Evolutionary conservation across 495 filamentous ascomycete genomes (phyloP).

Genomic region (Oidiodendron maius): DNA sequence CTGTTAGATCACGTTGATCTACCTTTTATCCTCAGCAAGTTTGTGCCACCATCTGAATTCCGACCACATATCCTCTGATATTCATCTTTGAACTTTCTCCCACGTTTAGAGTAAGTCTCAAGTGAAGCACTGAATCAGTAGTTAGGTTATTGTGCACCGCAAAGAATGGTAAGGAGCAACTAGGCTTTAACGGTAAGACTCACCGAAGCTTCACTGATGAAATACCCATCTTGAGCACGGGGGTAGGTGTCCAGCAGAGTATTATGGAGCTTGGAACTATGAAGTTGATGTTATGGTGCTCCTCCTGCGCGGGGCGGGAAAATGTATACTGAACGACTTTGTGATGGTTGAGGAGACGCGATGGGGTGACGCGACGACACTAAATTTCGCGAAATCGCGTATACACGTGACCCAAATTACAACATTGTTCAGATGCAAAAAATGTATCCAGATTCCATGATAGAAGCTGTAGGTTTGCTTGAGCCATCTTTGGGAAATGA

Average conservation of each 20-base stretch:
- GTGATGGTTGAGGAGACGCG: background rate
- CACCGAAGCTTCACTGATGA: background rate
- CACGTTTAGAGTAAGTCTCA: slow-evolving; percentile 19
- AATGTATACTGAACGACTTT: background rate
- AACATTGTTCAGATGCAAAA: too few species aligned
- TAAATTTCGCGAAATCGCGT: background rate
- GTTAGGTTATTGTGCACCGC: background rate
- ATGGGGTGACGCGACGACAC: background rate
- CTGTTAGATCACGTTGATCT: too few species aligned
- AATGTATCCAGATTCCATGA: too few species aligned
- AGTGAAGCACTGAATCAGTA: background rate
- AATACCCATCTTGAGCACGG: slow-evolving; percentile 2
- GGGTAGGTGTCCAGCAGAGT: background rate
- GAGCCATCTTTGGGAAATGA: too few species aligned
- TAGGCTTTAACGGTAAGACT: background rate
- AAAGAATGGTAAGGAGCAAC: background rate
- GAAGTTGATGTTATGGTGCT: background rate
- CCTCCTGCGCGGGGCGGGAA: background rate
- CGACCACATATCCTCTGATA: background rate
- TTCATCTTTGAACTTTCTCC: background rate
- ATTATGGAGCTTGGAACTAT: background rate
- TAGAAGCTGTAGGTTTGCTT: too few species aligned
- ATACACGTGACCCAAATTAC: background rate
- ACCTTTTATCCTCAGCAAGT: too few species aligned
- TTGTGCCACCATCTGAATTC: too few species aligned